Evolutionary conservation across 441 rosid species (phyloP).

Genomic region (Erodium moschatum): DNA sequence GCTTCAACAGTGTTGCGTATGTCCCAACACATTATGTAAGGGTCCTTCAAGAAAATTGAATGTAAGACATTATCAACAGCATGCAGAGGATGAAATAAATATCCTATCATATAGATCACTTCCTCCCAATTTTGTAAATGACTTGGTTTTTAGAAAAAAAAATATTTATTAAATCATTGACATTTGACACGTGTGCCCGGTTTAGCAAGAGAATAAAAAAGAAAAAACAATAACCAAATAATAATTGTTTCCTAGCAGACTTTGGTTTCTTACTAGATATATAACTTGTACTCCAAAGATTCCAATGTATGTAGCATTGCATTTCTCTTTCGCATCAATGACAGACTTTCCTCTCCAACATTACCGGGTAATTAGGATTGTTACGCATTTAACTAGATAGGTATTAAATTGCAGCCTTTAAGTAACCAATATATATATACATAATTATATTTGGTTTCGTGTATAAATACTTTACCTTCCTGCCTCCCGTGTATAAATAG

Average conservation of each 20-base stretch:
- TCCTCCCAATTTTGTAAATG: neutral
- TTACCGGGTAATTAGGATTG: neutral
- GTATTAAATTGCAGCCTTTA: neutral
- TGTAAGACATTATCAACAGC: slow-evolving; percentile 13
- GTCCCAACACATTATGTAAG: slow-evolving; percentile 92
- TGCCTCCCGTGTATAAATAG: slow-evolving; percentile 79
- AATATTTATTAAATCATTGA: neutral
- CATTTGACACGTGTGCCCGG: neutral
- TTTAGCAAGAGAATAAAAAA: neutral
- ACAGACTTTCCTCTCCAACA: neutral
- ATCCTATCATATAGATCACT: neutral
- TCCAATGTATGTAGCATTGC: neutral
- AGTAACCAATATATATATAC: neutral
- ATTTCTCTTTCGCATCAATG: neutral
- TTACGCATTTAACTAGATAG: neutral
- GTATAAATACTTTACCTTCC: slow-evolving; percentile 48
- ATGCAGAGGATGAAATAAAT: neutral
- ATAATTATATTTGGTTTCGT: too few relatives aligned
- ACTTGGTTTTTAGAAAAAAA: neutral
- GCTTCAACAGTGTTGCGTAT: slow-evolving; percentile 70
- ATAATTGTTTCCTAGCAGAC: neutral
- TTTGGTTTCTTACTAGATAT: neutral
- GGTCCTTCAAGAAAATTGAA: slow-evolving; percentile 46
- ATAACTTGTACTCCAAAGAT: slow-evolving; percentile 1
- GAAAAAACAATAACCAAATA: neutral